Conservation (phyloP, 208 protist species). For the Leishmania gerbilli region DNA sequence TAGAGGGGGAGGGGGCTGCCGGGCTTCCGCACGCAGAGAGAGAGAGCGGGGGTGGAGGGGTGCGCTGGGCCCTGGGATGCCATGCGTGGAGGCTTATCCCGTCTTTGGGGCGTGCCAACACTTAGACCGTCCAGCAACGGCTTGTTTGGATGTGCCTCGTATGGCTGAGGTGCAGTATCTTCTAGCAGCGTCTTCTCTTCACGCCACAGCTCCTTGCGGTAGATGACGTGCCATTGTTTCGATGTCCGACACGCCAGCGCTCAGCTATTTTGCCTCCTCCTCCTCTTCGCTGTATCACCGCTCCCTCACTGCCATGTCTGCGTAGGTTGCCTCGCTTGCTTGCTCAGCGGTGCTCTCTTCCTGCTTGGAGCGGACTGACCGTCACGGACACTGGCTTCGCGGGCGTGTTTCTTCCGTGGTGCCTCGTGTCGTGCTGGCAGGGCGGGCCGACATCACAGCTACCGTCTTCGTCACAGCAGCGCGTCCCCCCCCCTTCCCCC, state of each 20-base stretch:
- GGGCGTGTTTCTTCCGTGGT: background rate
- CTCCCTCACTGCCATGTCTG: background rate
- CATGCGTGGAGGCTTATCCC: background rate
- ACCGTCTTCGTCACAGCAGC: background rate
- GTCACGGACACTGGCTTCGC: background rate
- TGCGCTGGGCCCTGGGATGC: background rate
- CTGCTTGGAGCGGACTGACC: background rate
- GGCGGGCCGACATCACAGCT: background rate
- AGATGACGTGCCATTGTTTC: background rate
- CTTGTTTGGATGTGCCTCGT: background rate
- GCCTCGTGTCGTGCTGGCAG: background rate
- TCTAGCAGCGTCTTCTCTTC: background rate
- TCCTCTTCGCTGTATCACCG: background rate
- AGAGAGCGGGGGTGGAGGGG: background rate
- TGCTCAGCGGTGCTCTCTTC: background rate
- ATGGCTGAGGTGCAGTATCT: background rate
- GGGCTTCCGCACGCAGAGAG: too few relatives aligned
- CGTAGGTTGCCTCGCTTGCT: background rate
- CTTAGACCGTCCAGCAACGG: background rate
- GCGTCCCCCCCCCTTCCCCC: too few relatives aligned
- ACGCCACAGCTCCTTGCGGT: background rate
- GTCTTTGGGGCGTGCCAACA: background rate
- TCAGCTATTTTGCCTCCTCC: background rate
- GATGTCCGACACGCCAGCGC: background rate
- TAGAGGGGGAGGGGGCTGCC: background rate